These are phyloP conservation scores for Botryobasidium botryosum DNA, from an alignment of 768 basidiomycete genomes.

Conservation along the genomic window DNA sequence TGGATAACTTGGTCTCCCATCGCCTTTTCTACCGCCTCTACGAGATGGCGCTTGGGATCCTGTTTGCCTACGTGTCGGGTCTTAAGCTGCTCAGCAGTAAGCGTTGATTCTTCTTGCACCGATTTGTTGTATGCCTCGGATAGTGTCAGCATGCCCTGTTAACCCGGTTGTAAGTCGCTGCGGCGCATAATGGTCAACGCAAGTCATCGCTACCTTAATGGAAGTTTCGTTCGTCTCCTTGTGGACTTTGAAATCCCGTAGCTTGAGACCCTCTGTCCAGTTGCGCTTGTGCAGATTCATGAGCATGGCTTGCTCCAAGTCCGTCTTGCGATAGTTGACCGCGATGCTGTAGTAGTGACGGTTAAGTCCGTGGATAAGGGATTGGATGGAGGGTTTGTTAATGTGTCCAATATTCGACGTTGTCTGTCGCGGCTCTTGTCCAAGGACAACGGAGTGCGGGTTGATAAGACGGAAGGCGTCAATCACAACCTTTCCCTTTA, in stretches of 20 bases:
- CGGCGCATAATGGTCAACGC: not conserved
- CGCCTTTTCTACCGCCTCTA: constrained; percentile 93
- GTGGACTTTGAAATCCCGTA: constrained; percentile 78
- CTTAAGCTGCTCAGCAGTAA: constrained; percentile 84
- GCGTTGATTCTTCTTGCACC: constrained; percentile 93
- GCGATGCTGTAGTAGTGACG: constrained; percentile 96
- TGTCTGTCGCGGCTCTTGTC: constrained; percentile 90
- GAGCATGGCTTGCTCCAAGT: constrained; percentile 94
- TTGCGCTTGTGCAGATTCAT: constrained; percentile 98
- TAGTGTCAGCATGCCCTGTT: constrained; percentile 78
- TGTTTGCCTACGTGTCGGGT: constrained; percentile 96
- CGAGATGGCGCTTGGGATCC: constrained; percentile 94
- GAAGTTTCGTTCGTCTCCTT: constrained; percentile 82
- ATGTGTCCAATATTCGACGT: constrained; percentile 98
- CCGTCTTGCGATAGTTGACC: constrained; percentile 96
- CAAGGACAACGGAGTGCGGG: constrained; percentile 74
- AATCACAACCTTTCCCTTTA: constrained; percentile 97
- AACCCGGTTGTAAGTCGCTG: not conserved
- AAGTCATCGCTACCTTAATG: constrained; percentile 56
- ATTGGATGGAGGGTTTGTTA: constrained; percentile 98
- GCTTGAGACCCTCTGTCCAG: constrained; percentile 93
- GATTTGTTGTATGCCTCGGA: constrained; percentile 95
- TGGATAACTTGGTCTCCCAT: constrained; percentile 97
- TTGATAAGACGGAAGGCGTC: constrained; percentile 97
- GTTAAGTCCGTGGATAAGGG: constrained; percentile 92